phyloP scores from a whole-genome alignment of 352 stramenopile species.

The Pythium sp. region DNA sequence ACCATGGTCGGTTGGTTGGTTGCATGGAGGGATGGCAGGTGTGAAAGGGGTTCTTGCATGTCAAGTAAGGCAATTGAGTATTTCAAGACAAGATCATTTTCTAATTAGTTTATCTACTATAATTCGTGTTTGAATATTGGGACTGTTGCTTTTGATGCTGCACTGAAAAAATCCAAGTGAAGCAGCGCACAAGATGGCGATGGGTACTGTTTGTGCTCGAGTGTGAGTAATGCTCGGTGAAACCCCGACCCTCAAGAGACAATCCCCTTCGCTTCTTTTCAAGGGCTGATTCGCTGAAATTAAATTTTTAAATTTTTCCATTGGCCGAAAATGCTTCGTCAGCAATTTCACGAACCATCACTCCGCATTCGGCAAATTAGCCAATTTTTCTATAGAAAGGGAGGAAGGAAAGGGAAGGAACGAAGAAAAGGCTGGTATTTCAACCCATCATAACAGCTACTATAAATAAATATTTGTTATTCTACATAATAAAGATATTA shows the following conservation, averaged over 20 bases:
- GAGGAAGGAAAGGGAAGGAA: background rate
- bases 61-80: background rate
- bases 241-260: constrained; percentile 2
- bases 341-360: background rate
- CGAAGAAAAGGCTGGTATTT: constrained; percentile 5
- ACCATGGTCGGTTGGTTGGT: background rate
- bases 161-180: background rate
- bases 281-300: constrained; percentile 4
- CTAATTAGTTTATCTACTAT: no score
- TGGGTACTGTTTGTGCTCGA: constrained; percentile 11
- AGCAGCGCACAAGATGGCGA: background rate
- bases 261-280: background rate
- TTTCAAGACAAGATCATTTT: background rate
- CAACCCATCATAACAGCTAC: background rate
- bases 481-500: background rate
- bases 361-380: background rate
- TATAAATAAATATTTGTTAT: no score
- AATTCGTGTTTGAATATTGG: background rate
- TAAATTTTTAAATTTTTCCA: background rate
- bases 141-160: background rate
- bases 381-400: constrained; percentile 11
- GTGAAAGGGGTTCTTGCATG: background rate
- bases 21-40: background rate
- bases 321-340: background rate
- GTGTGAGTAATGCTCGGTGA: constrained; percentile 4